Evolutionary conservation across 1,284 basidiomycete species (phyloP), one percentile per base, ranked within the genome.

Genomic region (Austroboletus niveus): DNA sequence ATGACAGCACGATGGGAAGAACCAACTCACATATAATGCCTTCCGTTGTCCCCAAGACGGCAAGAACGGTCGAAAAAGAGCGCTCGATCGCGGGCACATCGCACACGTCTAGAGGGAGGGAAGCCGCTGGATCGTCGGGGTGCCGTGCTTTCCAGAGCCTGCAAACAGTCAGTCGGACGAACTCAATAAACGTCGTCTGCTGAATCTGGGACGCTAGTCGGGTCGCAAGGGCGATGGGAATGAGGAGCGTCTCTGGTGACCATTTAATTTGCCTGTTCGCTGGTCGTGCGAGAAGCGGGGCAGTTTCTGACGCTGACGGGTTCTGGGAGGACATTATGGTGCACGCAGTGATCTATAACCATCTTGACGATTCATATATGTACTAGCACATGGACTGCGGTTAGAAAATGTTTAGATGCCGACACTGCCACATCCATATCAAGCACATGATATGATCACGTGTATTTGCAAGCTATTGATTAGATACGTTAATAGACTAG

Each of bases 171-270:
- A 54, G 57, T 17, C 68, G 59, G 4, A 66, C 22, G 29, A 71
- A 48, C 29, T 64, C 63, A 8, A 70, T 38, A 14, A 61, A 46
- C 2, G 71, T 72, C 1, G 71, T 71, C 5, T 54, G 11, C 9
- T 58, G 53, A 22, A 71, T 55, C 2, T 34, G 35, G 11, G 6
- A 35, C 4, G 65, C 68, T 8, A 72, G 48, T 7, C 48, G 56
- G 11, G 56, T 59, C 31, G 55, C 57, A 5, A 69, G 48, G 11
- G 57, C 60, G 5, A 69, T 60, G 0, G 70, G 68, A 29, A 69
- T 60, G 15, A 72, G 56, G n/a, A 61, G 52, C 2, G 43, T 53
- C 20, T 53, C 51, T 11, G 58, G 49, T 9, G 62, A 52, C 36
- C 55, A 43, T 5, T 17, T 17, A 17, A 17, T 17, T 1, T 17